Evolutionary conservation across 345 rosid species (phyloP).

Genomic region (Triadica sebifera): DNA sequence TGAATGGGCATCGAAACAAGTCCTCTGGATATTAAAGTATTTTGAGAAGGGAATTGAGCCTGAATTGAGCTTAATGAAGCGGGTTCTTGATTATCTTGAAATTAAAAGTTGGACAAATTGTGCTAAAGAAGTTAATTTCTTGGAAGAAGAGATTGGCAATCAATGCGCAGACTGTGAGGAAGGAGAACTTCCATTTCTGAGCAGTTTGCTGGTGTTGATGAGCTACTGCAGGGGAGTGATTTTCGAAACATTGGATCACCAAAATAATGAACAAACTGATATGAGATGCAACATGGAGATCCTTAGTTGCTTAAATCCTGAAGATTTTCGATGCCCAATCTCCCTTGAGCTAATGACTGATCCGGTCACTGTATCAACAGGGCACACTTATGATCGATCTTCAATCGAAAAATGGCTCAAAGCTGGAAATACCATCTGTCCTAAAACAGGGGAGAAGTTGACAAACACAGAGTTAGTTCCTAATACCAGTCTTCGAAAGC

Average conservation of each 20-base stretch:
- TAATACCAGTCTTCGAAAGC: conserved; percentile 51
- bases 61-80: conserved; percentile 33
- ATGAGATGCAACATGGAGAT: conserved; percentile 37
- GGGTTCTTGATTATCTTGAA: conserved; percentile 51
- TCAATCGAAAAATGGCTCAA: conserved; percentile 80
- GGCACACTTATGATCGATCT: conserved; percentile 83
- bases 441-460: conserved; percentile 76
- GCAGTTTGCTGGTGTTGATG: conserved; percentile 60
- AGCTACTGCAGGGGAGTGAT: conserved; percentile 66
- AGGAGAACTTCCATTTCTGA: conserved; percentile 47
- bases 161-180: conserved; percentile 37
- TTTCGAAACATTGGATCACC: conserved; percentile 36
- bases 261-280: conserved; percentile 27
- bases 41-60: conserved; percentile 60
- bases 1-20: conserved; percentile 40
- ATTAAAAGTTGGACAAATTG: conserved; percentile 64
- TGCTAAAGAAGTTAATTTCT: conserved; percentile 50
- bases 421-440: conserved; percentile 67
- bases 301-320: conserved; percentile 52
- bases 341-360: conserved; percentile 83
- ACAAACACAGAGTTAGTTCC: conserved; percentile 51
- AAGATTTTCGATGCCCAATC: conserved; percentile 84
- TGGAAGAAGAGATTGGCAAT: conserved; percentile 48
- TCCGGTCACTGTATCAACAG: conserved; percentile 77
- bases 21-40: conserved; percentile 33